A percentile compares a stretch with the other conserved stretches of the same genome.
Conservation (phyloP, 1,284 basidiomycete genomes). For the Ganoderma lucidum region DNA sequence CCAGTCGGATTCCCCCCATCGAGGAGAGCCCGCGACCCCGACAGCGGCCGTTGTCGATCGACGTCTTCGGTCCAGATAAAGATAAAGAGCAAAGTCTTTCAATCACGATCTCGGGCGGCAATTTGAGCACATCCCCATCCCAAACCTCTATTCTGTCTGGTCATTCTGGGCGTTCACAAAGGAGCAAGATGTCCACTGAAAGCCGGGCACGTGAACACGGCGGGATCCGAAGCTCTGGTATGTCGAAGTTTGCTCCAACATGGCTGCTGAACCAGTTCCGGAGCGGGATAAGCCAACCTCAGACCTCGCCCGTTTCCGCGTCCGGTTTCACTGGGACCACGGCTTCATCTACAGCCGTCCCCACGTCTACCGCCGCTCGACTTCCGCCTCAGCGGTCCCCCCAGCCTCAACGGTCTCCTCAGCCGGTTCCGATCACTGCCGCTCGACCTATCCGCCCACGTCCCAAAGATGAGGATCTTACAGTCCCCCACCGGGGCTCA, state of each 20-base stretch:
- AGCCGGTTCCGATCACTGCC: slow-evolving; percentile 62
- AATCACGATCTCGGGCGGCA: slow-evolving; percentile 42
- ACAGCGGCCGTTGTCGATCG: slow-evolving; percentile 56
- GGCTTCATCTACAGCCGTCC: slow-evolving; percentile 17
- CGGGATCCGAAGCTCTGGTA: slow-evolving; percentile 49
- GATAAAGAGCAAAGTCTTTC: slow-evolving; percentile 45
- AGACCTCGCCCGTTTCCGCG: slow-evolving; percentile 61
- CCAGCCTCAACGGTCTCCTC: slow-evolving; percentile 46
- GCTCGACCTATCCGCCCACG: slow-evolving; percentile 47
- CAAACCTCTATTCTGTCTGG: slow-evolving; percentile 68
- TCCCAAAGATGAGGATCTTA: slow-evolving; percentile 63
- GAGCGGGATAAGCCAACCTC: slow-evolving; percentile 64
- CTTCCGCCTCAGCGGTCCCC: slow-evolving; percentile 27
- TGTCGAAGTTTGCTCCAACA: slow-evolving; percentile 70
- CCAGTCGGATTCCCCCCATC: slow-evolving; percentile 63
- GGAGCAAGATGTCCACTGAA: slow-evolving; percentile 29
- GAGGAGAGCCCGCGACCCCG: slow-evolving; percentile 70
- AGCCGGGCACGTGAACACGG: slow-evolving; percentile 36
- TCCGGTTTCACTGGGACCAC: slow-evolving; percentile 46
- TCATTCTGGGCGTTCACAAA: slow-evolving; percentile 51
- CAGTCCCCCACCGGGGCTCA: slow-evolving; percentile 51
- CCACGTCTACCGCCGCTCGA: slow-evolving; percentile 16
- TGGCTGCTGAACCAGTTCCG: slow-evolving; percentile 83
- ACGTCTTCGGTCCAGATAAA: slow-evolving; percentile 41
- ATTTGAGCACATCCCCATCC: slow-evolving; percentile 72